phyloP scores from a whole-genome alignment of 306 rosid species.

The Arachis hypogaea region DNA sequence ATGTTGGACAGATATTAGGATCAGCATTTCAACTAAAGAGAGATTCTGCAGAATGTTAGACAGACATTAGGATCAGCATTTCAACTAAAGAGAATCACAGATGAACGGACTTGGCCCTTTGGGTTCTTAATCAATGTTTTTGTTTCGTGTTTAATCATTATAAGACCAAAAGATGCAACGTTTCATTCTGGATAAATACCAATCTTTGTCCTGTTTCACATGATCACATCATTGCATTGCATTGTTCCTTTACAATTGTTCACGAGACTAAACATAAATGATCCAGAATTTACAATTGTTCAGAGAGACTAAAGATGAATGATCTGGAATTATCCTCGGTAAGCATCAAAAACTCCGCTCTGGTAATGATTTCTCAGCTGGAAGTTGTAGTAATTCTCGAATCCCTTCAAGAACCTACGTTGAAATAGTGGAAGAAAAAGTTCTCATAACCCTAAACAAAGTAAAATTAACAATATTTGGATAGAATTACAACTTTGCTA shows the following conservation, averaged over 20 bases:
- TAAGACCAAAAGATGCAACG: neutral
- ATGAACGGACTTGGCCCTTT: neutral
- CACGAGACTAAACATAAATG: neutral
- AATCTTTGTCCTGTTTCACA: neutral
- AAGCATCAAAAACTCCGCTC: constrained; percentile 51
- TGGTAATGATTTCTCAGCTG: constrained; percentile 69
- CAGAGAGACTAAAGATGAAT: neutral
- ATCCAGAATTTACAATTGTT: neutral
- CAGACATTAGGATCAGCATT: neutral
- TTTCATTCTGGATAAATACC: constrained; percentile 21
- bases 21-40: neutral
- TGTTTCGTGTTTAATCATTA: neutral
- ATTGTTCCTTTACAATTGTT: constrained; percentile 4
- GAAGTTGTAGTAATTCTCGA: constrained; percentile 75
- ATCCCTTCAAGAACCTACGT: constrained; percentile 89
- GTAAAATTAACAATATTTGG: neutral
- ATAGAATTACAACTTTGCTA: neutral
- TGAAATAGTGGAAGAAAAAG: constrained; percentile 14
- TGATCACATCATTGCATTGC: constrained; percentile 14
- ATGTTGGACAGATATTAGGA: neutral
- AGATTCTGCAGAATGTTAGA: neutral
- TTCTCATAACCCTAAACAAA: neutral
- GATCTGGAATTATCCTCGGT: neutral
- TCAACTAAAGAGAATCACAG: neutral
- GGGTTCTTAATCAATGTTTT: constrained; percentile 12